These are phyloP conservation scores for Talaromyces pinophilus DNA, from an alignment of 2,329 filamentous ascomycete genomes.

Conservation along the genomic window DNA sequence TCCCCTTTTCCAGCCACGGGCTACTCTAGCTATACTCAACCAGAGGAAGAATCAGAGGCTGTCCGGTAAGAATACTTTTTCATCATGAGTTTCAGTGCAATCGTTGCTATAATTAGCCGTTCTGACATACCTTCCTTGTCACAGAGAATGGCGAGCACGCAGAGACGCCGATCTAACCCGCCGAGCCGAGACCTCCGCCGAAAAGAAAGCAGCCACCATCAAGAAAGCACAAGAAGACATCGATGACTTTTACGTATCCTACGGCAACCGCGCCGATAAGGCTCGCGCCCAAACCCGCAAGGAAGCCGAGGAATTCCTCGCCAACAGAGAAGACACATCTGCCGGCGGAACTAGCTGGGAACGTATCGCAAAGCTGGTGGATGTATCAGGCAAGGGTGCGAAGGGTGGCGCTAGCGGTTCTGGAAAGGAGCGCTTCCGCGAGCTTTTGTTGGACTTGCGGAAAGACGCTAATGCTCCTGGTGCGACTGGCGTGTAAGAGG, in stretches of 20 bases:
- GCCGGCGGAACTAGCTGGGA: constrained; percentile 98
- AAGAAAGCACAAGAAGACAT: constrained; percentile 91
- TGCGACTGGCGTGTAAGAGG: constrained; percentile 49
- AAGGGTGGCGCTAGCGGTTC: constrained; percentile 85
- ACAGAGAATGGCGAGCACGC: constrained; percentile 81
- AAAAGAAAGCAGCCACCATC: constrained; percentile 81
- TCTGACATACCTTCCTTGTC: neutral
- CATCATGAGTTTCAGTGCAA: neutral
- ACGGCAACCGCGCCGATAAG: constrained; percentile 98
- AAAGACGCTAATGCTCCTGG: constrained; percentile 88
- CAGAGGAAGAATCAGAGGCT: constrained; percentile 83
- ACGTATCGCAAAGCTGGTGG: constrained; percentile 95
- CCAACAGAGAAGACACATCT: constrained; percentile 84
- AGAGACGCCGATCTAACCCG: constrained; percentile 80
- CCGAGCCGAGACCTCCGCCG: constrained; percentile 78
- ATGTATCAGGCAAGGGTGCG: constrained; percentile 88
- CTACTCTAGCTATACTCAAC: constrained; percentile 56
- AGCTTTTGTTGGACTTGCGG: constrained; percentile 79
- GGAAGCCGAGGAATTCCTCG: constrained; percentile 91
- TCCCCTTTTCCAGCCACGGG: constrained; percentile 58
- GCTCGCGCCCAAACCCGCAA: constrained; percentile 80
- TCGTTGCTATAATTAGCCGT: neutral
- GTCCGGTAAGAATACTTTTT: constrained; percentile 57
- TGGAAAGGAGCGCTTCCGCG: constrained; percentile 94
- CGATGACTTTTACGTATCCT: constrained; percentile 99